Conservation (phyloP, 2,329 filamentous ascomycete species). For the Fusarium tanahbumbuense region DNA sequence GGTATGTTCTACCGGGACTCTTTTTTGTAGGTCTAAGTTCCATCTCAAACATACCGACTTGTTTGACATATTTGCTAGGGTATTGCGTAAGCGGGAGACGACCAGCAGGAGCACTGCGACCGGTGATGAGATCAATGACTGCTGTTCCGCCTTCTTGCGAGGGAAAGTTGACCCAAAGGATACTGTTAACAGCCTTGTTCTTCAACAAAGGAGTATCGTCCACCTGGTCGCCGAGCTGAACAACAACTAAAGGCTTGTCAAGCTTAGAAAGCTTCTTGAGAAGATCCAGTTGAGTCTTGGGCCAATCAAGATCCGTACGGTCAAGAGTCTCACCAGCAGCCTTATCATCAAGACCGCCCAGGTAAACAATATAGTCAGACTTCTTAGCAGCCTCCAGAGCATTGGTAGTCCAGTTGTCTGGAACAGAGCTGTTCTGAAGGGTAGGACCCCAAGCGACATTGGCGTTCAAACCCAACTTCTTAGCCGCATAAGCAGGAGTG, state of each 20-base stretch:
- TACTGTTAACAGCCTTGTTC: slow-evolving; percentile 16
- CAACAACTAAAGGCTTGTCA: neutral
- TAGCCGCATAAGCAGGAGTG: neutral
- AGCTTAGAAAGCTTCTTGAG: neutral
- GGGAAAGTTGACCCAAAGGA: slow-evolving; percentile 18
- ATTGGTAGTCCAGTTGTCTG: slow-evolving; percentile 5
- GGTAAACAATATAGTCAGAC: slow-evolving; percentile 6
- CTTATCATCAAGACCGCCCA: slow-evolving; percentile 5
- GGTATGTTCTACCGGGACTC: slow-evolving; percentile 3
- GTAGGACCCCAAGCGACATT: slow-evolving; percentile 9
- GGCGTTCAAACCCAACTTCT: neutral
- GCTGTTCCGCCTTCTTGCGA: slow-evolving; percentile 13
- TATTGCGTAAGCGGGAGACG: neutral
- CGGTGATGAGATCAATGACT: neutral
- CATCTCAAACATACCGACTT: slow-evolving; percentile 4
- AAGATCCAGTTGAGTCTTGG: neutral
- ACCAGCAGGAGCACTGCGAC: neutral
- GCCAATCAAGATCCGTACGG: slow-evolving; percentile 4
- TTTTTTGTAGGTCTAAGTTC: slow-evolving; percentile 4
- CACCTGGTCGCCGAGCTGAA: neutral
- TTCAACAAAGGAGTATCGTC: slow-evolving; percentile 2
- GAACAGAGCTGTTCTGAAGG: neutral
- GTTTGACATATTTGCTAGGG: neutral
- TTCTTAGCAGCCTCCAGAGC: neutral
- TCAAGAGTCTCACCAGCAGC: slow-evolving; percentile 10